phyloP scores from a whole-genome alignment of 2,329 filamentous ascomycete genomes.

The Dothideomycetes sp. region DNA sequence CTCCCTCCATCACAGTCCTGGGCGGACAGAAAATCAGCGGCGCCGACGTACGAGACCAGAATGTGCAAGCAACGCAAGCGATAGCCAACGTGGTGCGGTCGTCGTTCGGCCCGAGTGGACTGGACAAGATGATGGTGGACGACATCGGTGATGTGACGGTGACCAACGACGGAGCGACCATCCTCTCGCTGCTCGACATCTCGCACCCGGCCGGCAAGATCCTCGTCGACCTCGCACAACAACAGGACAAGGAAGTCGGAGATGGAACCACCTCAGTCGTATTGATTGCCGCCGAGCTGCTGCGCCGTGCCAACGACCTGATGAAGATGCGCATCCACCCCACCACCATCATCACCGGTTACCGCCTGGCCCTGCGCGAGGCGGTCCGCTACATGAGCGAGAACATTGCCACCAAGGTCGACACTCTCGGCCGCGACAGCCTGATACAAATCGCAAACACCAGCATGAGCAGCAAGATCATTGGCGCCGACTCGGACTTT shows the following conservation, averaged over 20 bases:
- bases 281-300: conserved; percentile 88
- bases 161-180: conserved; percentile 97
- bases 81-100: conserved; percentile 99
- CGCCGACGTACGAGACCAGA: conserved; percentile 92
- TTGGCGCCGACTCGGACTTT: conserved; percentile 90
- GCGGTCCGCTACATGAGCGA: conserved; percentile 99
- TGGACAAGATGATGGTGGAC: conserved; percentile 99
- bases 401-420: conserved; percentile 93
- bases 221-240: conserved; percentile 90
- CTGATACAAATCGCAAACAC: conserved; percentile 94
- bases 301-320: conserved; percentile 89
- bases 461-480: conserved; percentile 99
- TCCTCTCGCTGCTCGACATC: conserved; percentile 87
- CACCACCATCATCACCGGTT: conserved; percentile 97
- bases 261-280: conserved; percentile 98
- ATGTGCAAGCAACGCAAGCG: conserved; percentile 90
- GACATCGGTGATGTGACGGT: conserved; percentile 99
- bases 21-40: conserved; percentile 97
- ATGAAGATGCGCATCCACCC: conserved; percentile 99
- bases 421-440: conserved; percentile 80
- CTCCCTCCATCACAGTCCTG: conserved; percentile 58
- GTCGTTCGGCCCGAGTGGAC: conserved; percentile 90
- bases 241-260: conserved; percentile 98
- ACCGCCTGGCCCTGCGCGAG: conserved; percentile 88
- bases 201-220: conserved; percentile 98